These are phyloP conservation scores for Epichloe brachyelytri DNA, from an alignment of 2,329 filamentous ascomycete species.

Conservation along the genomic window DNA sequence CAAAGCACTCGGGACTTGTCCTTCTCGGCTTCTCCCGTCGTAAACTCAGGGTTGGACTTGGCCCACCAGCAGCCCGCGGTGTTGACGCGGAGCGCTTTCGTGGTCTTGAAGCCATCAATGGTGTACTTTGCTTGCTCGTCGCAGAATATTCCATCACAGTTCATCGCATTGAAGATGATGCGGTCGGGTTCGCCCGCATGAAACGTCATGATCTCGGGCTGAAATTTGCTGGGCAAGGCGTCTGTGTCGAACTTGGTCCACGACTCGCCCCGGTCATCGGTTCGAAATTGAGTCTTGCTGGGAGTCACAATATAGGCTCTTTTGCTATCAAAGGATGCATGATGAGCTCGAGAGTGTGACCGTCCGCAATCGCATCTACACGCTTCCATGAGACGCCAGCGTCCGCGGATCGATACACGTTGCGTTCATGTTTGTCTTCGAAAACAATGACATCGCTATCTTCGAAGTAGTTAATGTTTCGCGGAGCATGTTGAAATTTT, in stretches of 20 bases:
- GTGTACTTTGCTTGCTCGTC: slow-evolving; percentile 60
- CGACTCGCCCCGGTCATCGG: slow-evolving; percentile 65
- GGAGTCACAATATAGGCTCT: slow-evolving; percentile 71
- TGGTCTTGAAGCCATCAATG: slow-evolving; percentile 66
- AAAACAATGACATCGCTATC: slow-evolving; percentile 73
- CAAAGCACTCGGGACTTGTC: slow-evolving; percentile 67
- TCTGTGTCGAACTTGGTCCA: slow-evolving; percentile 65
- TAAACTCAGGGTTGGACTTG: slow-evolving; percentile 61
- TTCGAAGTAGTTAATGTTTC: slow-evolving; percentile 76
- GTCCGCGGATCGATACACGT: slow-evolving; percentile 66
- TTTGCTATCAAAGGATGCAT: slow-evolving; percentile 65
- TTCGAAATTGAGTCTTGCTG: slow-evolving; percentile 64
- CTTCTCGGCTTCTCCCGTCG: slow-evolving; percentile 49
- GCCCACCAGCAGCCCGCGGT: slow-evolving; percentile 81
- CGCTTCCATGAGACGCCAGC: slow-evolving; percentile 66
- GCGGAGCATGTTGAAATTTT: slow-evolving; percentile 52
- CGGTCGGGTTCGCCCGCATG: slow-evolving; percentile 73
- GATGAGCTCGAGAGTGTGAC: slow-evolving; percentile 47
- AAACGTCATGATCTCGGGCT: slow-evolving; percentile 49
- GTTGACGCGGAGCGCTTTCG: slow-evolving; percentile 51
- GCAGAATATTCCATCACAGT: slow-evolving; percentile 53
- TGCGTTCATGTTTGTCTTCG: slow-evolving; percentile 49
- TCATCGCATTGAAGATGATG: slow-evolving; percentile 71
- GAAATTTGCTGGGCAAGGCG: slow-evolving; percentile 40
- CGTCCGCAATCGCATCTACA: slow-evolving; percentile 51